These are phyloP conservation scores for Irpex lacteus DNA, from an alignment of 1,284 basidiomycete genomes.

Conservation along the genomic window DNA sequence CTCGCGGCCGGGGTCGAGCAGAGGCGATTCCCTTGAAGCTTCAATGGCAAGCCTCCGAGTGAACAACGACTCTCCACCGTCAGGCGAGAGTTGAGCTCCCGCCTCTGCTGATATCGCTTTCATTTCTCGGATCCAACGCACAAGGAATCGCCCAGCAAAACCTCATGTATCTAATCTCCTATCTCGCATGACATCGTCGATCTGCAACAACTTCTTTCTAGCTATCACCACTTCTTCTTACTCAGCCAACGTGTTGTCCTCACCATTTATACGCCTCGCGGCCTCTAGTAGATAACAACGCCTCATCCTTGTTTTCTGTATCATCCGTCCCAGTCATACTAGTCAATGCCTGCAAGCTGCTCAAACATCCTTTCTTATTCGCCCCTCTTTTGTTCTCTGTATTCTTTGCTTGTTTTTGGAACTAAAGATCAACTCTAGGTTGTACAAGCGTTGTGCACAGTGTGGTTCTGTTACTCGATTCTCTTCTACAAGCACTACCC, in stretches of 20 bases:
- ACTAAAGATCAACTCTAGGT: not conserved
- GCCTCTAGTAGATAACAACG: not conserved
- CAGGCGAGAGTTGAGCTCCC: slow-evolving; percentile 10
- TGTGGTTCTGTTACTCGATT: not conserved
- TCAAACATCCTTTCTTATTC: not conserved
- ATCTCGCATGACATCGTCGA: not conserved
- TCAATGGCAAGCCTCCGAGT: slow-evolving; percentile 11
- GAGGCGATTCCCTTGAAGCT: slow-evolving; percentile 6
- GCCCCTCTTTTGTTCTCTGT: not conserved
- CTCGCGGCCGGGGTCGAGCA: slow-evolving; percentile 12
- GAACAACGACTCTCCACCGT: slow-evolving; percentile 3
- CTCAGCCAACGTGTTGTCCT: not conserved
- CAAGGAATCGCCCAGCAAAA: not conserved
- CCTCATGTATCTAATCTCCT: not conserved
- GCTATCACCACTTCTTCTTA: not conserved
- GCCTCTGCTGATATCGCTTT: not conserved
- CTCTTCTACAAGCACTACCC: not conserved
- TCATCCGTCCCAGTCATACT: not conserved
- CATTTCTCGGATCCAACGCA: not conserved
- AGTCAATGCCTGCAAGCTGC: not conserved
- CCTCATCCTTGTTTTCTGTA: not conserved
- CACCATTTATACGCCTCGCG: not conserved
- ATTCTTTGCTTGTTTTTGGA: not conserved
- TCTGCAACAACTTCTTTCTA: not conserved
- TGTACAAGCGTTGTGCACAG: not conserved